Conservation (phyloP, 2,329 filamentous ascomycete species). For the Berkeleyomyces rouxiae region DNA sequence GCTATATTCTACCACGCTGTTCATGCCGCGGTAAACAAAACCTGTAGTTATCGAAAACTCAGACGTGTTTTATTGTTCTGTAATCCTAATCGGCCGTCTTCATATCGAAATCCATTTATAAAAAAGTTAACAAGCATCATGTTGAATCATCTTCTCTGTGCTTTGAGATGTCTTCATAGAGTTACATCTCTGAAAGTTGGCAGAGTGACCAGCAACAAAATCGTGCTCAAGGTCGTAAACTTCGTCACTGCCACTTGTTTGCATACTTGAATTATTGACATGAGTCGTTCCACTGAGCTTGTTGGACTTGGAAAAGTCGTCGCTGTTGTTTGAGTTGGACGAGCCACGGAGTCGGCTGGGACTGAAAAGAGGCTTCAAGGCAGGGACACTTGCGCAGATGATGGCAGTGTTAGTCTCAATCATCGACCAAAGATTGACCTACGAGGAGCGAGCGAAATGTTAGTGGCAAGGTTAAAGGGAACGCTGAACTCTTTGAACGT, state of each 20-base stretch:
- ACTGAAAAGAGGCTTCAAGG: conserved; percentile 32
- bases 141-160: background rate
- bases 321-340: conserved; percentile 1
- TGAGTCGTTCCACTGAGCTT: background rate
- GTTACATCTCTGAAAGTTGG: background rate
- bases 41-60: too few species aligned
- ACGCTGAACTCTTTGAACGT: background rate
- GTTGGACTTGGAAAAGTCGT: background rate
- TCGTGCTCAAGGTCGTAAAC: background rate
- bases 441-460: too few species aligned
- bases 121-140: background rate
- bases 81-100: too few species aligned
- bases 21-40: too few species aligned
- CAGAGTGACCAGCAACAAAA: background rate
- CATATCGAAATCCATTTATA: background rate
- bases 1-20: too few species aligned
- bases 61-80: too few species aligned
- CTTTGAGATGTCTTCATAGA: background rate
- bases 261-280: background rate
- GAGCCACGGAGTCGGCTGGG: conserved; percentile 18
- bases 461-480: too few species aligned
- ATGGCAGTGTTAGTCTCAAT: conserved; percentile 35
- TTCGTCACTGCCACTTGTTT: background rate
- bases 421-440: conserved; percentile 28
- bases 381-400: conserved; percentile 31